A percentile compares a stretch with the other conserved stretches of the same genome.
Conservation (phyloP, 1,139 yeast genomes). For the Meyerozyma smithsonii region DNA sequence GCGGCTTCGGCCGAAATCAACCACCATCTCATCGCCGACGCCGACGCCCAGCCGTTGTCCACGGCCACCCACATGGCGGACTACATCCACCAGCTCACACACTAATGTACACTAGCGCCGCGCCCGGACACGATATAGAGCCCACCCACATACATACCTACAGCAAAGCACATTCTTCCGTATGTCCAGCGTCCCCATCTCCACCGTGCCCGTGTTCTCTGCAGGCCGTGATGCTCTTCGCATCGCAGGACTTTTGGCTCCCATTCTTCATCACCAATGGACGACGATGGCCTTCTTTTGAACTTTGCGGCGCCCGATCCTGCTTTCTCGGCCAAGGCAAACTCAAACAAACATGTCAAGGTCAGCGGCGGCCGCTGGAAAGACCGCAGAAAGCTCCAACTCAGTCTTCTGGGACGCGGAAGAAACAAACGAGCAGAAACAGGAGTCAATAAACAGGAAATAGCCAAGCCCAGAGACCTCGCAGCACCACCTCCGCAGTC, state of each 20-base stretch:
- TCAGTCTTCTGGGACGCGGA: conserved; percentile 44
- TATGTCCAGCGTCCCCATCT: neutral
- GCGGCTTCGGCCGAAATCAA: neutral
- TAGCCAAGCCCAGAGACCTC: conserved; percentile 3
- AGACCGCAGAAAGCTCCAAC: conserved; percentile 61
- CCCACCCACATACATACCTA: neutral
- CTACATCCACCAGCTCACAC: neutral
- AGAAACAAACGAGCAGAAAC: conserved; percentile 28
- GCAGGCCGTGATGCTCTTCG: conserved; percentile 3
- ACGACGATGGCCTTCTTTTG: conserved; percentile 62
- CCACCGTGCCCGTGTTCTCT: neutral
- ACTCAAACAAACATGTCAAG: conserved; percentile 23
- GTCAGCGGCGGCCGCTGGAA: conserved; percentile 75
- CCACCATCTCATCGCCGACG: neutral
- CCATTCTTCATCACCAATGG: conserved; percentile 5
- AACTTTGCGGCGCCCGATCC: conserved; percentile 50
- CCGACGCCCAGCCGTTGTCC: conserved; percentile 1
- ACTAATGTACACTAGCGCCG: conserved; percentile 1
- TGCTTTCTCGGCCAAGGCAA: conserved; percentile 10
- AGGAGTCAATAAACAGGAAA: conserved; percentile 26
- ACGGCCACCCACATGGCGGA: neutral
- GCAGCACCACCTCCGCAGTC: conserved; percentile 11
- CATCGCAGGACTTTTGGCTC: neutral
- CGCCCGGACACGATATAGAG: too few relatives aligned
- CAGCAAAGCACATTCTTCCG: neutral